These are phyloP conservation scores for Exophiala lecanii-corni DNA, from an alignment of 2,329 filamentous ascomycete species.

Conservation along the genomic window DNA sequence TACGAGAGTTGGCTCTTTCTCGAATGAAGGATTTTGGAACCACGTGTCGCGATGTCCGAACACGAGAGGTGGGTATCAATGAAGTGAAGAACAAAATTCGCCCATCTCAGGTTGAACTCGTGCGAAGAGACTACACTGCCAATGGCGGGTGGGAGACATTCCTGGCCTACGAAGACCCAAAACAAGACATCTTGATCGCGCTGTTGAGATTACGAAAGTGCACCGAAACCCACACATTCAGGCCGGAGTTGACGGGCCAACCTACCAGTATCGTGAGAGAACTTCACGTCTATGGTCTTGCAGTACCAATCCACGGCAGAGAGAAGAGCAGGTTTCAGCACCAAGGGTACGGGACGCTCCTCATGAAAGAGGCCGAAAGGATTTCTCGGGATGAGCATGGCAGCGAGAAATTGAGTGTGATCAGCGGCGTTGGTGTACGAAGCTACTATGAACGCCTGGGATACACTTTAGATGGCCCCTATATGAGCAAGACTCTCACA, in stretches of 20 bases:
- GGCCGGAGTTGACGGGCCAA: conserved; percentile 78
- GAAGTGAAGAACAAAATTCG: conserved; percentile 99
- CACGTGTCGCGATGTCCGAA: conserved; percentile 91
- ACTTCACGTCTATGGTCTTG: conserved; percentile 92
- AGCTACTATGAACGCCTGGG: conserved; percentile 93
- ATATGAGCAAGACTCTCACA: conserved; percentile 55
- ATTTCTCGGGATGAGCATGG: conserved; percentile 94
- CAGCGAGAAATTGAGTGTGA: conserved; percentile 90
- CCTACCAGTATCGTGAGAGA: conserved; percentile 89
- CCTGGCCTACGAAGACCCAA: conserved; percentile 94
- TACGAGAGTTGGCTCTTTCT: conserved; percentile 88
- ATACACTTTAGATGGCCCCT: conserved; percentile 89
- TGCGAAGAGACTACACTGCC: conserved; percentile 87
- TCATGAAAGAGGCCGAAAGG: conserved; percentile 97
- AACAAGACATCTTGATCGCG: conserved; percentile 95
- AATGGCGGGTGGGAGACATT: conserved; percentile 99
- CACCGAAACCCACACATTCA: conserved; percentile 84
- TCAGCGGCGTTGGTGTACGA: conserved; percentile 93
- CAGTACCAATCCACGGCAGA: conserved; percentile 92
- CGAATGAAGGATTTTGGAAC: conserved; percentile 99
- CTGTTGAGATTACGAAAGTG: conserved; percentile 86
- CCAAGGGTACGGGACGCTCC: conserved; percentile 87
- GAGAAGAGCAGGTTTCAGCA: conserved; percentile 98
- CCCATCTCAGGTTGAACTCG: conserved; percentile 90
- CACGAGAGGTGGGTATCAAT: conserved; percentile 94